Conservation (phyloP, 106 monocot species). For the Chionographis japonica region DNA sequence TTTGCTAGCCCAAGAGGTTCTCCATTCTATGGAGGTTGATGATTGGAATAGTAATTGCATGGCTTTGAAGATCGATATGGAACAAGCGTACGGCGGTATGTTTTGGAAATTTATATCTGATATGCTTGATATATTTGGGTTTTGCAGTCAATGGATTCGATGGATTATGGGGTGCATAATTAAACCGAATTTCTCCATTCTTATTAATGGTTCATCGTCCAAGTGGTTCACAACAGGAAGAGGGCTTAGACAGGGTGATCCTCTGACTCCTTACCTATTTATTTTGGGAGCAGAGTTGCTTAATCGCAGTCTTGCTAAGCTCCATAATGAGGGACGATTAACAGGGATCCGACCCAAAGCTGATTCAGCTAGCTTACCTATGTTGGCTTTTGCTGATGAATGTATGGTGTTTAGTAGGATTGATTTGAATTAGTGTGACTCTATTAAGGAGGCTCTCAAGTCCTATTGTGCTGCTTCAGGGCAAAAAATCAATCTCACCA, state of each 20-base stretch:
- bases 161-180: neutral
- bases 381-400: neutral
- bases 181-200: neutral
- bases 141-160: neutral
- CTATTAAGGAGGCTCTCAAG: too few relatives aligned
- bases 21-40: too few relatives aligned
- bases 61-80: neutral
- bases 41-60: too few relatives aligned
- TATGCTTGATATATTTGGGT: neutral
- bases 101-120: neutral
- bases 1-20: too few relatives aligned
- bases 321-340: neutral
- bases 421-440: too few relatives aligned
- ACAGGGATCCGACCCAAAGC: neutral
- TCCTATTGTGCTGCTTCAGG: too few relatives aligned
- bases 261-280: neutral
- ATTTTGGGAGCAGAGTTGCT: neutral
- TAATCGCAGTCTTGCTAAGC: neutral
- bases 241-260: neutral
- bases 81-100: neutral
- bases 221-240: neutral
- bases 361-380: neutral
- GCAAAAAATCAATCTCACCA: too few relatives aligned
- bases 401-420: neutral
- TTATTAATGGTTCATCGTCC: neutral